Evolutionary conservation across 1,284 basidiomycete species (phyloP).

Genomic region (Trametes polyzona): DNA sequence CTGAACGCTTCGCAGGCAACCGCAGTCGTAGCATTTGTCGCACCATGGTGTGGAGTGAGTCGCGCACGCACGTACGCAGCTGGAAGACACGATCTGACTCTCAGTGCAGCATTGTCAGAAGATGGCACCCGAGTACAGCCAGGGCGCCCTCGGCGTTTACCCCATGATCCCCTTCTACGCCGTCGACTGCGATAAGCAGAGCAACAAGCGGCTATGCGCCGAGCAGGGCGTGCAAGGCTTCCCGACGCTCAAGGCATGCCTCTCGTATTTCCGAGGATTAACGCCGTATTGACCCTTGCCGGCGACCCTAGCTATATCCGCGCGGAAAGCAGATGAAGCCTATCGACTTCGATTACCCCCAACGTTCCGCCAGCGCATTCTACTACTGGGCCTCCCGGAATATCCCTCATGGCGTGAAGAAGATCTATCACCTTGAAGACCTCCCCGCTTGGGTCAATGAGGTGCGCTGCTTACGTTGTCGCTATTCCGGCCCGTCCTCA

Average conservation of each 20-base stretch:
- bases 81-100: not conserved
- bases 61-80: not conserved
- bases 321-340: conserved; percentile 68
- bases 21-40: conserved; percentile 85
- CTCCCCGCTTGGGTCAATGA: conserved; percentile 65
- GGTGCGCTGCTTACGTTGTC: conserved; percentile 45
- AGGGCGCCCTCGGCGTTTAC: conserved; percentile 78
- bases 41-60: conserved; percentile 87
- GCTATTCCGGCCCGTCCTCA: not conserved
- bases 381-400: conserved; percentile 79
- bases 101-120: conserved; percentile 77
- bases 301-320: conserved; percentile 65
- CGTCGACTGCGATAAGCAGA: conserved; percentile 87
- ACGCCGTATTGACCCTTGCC: conserved; percentile 5
- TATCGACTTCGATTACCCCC: conserved; percentile 69
- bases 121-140: conserved; percentile 85
- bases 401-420: conserved; percentile 71
- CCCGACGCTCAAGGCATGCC: conserved; percentile 82
- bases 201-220: conserved; percentile 82
- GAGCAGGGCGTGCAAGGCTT: conserved; percentile 91
- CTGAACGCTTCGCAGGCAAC: conserved; percentile 54
- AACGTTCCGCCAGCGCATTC: conserved; percentile 76
- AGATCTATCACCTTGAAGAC: conserved; percentile 63
- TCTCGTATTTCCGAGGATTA: not conserved
- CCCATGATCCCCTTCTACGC: conserved; percentile 90